phyloP scores from a whole-genome alignment of 768 basidiomycete genomes.

The Lanmaoa rubissima region DNA sequence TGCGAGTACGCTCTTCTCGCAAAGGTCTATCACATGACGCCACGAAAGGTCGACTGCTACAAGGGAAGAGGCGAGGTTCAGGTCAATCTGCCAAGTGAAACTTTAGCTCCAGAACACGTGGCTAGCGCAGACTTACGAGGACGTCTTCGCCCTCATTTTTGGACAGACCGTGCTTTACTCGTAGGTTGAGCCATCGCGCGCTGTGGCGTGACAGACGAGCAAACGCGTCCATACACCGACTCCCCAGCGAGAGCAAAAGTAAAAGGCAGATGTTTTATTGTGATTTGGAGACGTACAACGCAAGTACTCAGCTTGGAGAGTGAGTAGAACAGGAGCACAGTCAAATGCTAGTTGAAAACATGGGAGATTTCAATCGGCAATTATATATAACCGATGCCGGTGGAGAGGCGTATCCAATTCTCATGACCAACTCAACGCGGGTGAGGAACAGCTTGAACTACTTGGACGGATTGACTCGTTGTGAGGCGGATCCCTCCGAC shows the following conservation, averaged over 20 bases:
- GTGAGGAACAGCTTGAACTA: no score
- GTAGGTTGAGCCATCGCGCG: slow-evolving; percentile 10
- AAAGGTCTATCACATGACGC: slow-evolving; percentile 30
- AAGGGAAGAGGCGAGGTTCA: slow-evolving; percentile 11
- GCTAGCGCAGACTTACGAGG: slow-evolving; percentile 11
- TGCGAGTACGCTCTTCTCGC: slow-evolving; percentile 28
- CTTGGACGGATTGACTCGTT: no score
- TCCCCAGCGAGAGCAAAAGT: no score
- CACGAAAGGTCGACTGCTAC: slow-evolving; percentile 20
- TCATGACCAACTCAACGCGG: no score
- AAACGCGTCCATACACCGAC: not conserved
- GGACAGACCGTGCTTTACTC: not conserved
- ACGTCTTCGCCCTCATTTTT: not conserved
- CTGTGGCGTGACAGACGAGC: slow-evolving; percentile 8
- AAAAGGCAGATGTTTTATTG: no score
- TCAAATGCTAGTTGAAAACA: not conserved
- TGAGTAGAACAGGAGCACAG: no score
- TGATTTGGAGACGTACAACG: no score
- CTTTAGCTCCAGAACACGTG: not conserved
- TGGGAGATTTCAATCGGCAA: not conserved
- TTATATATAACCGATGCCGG: slow-evolving; percentile 8
- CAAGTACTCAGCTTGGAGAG: no score
- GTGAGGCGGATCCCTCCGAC: no score
- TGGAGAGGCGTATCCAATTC: no score
- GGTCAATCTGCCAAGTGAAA: not conserved